Conservation (phyloP, 495 filamentous ascomycete species). For the Penicillium manginii region DNA sequence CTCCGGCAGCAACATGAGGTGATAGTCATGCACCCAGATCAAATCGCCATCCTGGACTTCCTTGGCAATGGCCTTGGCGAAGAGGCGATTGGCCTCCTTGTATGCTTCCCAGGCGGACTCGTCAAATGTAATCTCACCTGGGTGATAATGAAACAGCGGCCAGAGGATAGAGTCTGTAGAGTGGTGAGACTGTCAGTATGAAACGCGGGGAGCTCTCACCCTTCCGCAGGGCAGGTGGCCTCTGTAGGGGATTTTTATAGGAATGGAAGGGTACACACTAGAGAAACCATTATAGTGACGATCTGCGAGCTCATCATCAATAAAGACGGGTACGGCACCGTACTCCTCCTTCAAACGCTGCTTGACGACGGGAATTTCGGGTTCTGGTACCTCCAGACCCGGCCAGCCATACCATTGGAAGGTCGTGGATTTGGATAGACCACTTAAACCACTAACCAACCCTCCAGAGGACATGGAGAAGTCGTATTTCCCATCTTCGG, state of each 20-base stretch:
- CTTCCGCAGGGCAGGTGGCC: background rate
- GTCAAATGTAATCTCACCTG: conserved; percentile 95
- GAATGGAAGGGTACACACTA: conserved; percentile 56
- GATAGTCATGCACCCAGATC: conserved; percentile 98
- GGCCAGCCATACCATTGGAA: conserved; percentile 99
- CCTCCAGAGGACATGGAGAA: conserved; percentile 96
- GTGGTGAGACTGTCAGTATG: conserved; percentile 3
- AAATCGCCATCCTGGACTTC: conserved; percentile 88
- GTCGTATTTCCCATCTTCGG: conserved; percentile 79
- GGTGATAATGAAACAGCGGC: conserved; percentile 98
- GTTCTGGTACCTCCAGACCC: conserved; percentile 79
- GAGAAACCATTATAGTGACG: conserved; percentile 86
- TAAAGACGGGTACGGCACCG: conserved; percentile 73
- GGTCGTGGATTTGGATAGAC: conserved; percentile 84
- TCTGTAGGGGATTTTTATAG: background rate
- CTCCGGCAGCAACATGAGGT: conserved; percentile 91
- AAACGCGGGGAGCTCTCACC: background rate
- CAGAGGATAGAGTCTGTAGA: conserved; percentile 87
- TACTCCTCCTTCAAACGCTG: conserved; percentile 73
- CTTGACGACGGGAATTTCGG: conserved; percentile 64
- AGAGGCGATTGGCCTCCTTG: conserved; percentile 83
- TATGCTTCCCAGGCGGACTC: conserved; percentile 94
- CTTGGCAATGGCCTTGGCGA: conserved; percentile 78
- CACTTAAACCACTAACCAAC: conserved; percentile 86
- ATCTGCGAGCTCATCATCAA: conserved; percentile 78